Evolutionary conservation across 2,329 filamentous ascomycete genomes (phyloP), one percentile per base, ranked within the genome.

Genomic region (Sporothrix pseudoabietina): DNA sequence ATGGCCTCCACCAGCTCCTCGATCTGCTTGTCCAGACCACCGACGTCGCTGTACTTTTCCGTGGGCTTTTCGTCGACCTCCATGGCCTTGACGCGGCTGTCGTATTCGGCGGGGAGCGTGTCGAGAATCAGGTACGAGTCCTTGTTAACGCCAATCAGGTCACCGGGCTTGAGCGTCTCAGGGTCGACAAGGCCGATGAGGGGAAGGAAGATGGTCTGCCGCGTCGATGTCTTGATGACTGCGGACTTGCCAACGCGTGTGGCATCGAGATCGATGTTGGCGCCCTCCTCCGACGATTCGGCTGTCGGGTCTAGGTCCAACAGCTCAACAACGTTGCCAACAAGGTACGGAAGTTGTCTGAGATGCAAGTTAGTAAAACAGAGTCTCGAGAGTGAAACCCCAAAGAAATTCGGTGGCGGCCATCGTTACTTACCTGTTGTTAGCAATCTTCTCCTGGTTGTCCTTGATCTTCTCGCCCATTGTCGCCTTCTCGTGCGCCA

Each of bases 381-480:
- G 8, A 26, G 8, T 22, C 4, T 6, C 44, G 4, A 14, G 19
- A 49, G 4, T 14, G 14, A 49, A 19, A 14, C 44, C 35, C 35
- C 35, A 4, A 26, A 55, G 26, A 26, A 8, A 55, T 55, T 26
- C 52, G 26, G 10, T 19, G 16, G 16, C 52, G 55, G 35, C 39
- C 69, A 32, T 7, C 10, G 22, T 26, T 54, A 16, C 61, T n/a
- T 85, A 97, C 94, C 94, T 90, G 86, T 99, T 99, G 84, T 99
- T 98, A 78, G 97, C 94, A 80, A 99, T 99, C 89, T 99, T 99
- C 78, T 99, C 97, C 79, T 93, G 85, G 80, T 99, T 99, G 82
- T 99, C 96, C 87, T 98, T 98, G 83, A 99, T 98, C 87, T 98
- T 98, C 83, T 98, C 95, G 74, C 91, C 90, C 96, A 99, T 99